Conservation (phyloP, 495 filamentous ascomycete genomes). For the Daldinia vernicosa region DNA sequence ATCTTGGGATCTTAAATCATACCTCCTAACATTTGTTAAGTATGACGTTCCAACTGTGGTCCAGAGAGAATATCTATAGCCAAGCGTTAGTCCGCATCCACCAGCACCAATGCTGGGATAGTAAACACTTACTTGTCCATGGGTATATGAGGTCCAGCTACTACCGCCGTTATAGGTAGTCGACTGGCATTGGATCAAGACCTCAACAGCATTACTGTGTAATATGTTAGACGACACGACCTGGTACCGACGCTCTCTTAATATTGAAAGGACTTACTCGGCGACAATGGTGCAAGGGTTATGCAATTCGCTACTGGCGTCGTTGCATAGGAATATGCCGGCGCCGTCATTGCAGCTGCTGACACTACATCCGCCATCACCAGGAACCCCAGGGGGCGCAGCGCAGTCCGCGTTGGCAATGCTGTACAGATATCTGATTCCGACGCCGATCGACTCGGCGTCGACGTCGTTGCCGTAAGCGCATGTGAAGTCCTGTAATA, state of each 20-base stretch:
- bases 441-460: slow-evolving; percentile 27
- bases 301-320: slow-evolving; percentile 19
- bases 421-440: slow-evolving; percentile 36
- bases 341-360: slow-evolving; percentile 31
- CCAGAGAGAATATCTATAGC: slow-evolving; percentile 31
- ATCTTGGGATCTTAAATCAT: background rate
- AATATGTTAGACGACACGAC: background rate
- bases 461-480: slow-evolving; percentile 32
- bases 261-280: slow-evolving; percentile 15
- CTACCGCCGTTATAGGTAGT: slow-evolving; percentile 27
- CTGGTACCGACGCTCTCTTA: background rate
- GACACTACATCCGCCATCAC: slow-evolving; percentile 26
- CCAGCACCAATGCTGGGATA: background rate
- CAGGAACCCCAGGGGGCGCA: slow-evolving; percentile 30
- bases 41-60: slow-evolving; percentile 35
- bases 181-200: slow-evolving; percentile 36
- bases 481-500: slow-evolving; percentile 33
- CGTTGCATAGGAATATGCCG: slow-evolving; percentile 35
- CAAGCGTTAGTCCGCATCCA: slow-evolving; percentile 6
- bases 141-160: slow-evolving; percentile 26
- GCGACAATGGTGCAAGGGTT: slow-evolving; percentile 29
- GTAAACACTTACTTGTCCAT: slow-evolving; percentile 32
- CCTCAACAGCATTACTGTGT: slow-evolving; percentile 35
- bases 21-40: slow-evolving; percentile 25
- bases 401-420: slow-evolving; percentile 37